phyloP scores from a whole-genome alignment of 345 rosid species.

The Hirschfeldia incana region DNA sequence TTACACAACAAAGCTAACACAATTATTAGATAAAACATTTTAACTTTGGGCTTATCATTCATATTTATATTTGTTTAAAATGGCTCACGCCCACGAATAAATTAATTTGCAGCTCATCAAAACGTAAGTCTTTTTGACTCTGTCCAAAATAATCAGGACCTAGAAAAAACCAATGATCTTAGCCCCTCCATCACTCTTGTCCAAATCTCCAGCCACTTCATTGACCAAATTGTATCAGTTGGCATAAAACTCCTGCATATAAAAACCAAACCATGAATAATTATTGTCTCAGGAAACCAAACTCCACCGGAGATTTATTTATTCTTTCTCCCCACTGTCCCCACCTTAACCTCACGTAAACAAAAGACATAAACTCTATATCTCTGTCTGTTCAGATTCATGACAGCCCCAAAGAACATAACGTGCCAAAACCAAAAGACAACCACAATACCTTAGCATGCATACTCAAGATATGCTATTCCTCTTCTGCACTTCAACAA shows the following conservation, averaged over 20 bases:
- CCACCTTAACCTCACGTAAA: slow-evolving; percentile 7
- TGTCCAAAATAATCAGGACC: neutral
- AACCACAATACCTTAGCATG: neutral
- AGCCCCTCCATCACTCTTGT: neutral
- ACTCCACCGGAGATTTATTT: neutral
- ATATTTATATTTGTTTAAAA: no score
- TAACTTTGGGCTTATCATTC: neutral
- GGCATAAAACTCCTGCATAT: neutral
- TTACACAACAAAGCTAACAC: no score
- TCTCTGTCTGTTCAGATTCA: neutral
- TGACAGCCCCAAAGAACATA: neutral
- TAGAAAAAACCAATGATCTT: neutral
- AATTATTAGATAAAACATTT: no score
- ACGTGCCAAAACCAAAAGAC: neutral
- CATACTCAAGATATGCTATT: neutral
- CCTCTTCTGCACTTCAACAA: neutral
- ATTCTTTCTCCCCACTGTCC: slow-evolving; percentile 1
- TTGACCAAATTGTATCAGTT: neutral
- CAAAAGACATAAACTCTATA: neutral
- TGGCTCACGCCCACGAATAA: no score
- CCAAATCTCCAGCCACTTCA: neutral
- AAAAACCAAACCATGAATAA: neutral
- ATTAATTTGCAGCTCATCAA: no score
- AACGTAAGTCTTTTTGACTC: neutral
- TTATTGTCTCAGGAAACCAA: neutral